A percentile compares a stretch with the other conserved stretches of the same genome.
Evolutionary conservation across 1,284 basidiomycete genomes (phyloP).

Genomic region (Tremellales sp.): DNA sequence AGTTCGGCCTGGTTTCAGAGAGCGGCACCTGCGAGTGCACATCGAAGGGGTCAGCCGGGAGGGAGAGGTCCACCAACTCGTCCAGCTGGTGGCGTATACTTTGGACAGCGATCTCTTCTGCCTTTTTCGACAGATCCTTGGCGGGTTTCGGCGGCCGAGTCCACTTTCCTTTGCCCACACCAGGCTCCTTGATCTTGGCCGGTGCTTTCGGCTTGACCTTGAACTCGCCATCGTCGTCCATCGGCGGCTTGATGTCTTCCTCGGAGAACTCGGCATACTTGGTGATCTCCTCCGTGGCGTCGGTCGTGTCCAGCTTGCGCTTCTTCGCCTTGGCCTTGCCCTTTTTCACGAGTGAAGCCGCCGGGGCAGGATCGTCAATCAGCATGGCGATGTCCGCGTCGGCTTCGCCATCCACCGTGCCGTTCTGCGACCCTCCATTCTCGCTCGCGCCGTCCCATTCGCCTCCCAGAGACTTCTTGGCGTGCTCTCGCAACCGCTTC

Average conservation of each 20-base stretch:
- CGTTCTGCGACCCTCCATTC: conserved; percentile 8
- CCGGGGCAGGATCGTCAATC: conserved; percentile 15
- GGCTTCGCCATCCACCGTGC: conserved; percentile 27
- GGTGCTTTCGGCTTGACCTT: conserved; percentile 18
- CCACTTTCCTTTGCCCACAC: conserved; percentile 39
- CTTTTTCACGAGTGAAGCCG: conserved; percentile 12
- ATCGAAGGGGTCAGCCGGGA: not conserved
- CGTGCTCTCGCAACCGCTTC: conserved; percentile 27
- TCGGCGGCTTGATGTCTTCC: conserved; percentile 6
- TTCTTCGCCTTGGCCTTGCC: conserved; percentile 19
- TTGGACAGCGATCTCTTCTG: conserved; percentile 15
- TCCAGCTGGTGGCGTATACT: not conserved
- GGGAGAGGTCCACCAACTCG: not conserved
- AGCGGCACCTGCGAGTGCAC: not conserved
- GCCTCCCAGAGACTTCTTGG: not conserved
- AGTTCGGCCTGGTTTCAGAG: conserved; percentile 19
- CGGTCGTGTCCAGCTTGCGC: conserved; percentile 12
- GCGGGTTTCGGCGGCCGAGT: conserved; percentile 31
- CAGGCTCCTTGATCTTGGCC: conserved; percentile 33
- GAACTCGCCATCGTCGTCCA: conserved; percentile 11
- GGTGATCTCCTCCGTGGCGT: conserved; percentile 2
- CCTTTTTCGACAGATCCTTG: conserved; percentile 23
- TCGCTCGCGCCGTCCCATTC: conserved; percentile 13
- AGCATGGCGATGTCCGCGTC: conserved; percentile 41
- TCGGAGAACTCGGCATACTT: conserved; percentile 9